Evolutionary conservation across 139 green algal species (phyloP), one percentile per base, ranked within the genome.

Genomic region (Auxenochlorella pyrenoidosa): DNA sequence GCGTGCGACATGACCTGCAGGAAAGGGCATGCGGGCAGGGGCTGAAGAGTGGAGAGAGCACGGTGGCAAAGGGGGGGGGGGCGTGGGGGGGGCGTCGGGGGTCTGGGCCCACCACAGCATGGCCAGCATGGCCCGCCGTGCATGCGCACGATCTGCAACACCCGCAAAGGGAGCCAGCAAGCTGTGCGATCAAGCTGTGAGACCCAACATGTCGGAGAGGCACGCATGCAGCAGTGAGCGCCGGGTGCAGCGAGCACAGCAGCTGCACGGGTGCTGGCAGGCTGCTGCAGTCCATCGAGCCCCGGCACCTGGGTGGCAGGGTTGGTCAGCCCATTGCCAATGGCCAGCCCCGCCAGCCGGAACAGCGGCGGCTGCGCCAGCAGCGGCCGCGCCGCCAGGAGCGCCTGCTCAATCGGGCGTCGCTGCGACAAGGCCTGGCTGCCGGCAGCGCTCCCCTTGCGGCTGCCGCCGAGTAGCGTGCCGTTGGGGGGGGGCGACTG

Each of bases 301-400:
- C 28, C 22, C 43, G 65, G 89, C 94, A 85, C 85, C 93, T 99
- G 97, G 59, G 96, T 92, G 8, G 86, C 86, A 10, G 97, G 96
- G 36, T 96, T 82, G 0, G 96, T 99, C 75, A 99, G 88, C 15
- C 97, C 97, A 87, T 98, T 98, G 77, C 96, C 96, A 66, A 98
- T 95, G 0, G 94, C 94, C 47, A 98, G 79, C 3, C 89, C 89
- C 83, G 92, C 87, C 32, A 97, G 82, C 65, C 95, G 92, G 87
- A 96, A 93, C 4, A 78, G 41, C 32, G 88, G 90, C 40, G 77
- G 43, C 13, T 75, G 68, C 38, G 63, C 58, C 34, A 72, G 41
- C 38, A 80, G 73, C 32, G 77, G 86, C 19, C 60, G 70, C 13
- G 34, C 12, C n/a, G 28, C 63, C 36, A 40, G 30, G 44, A 75